Base-by-base conservation (phyloP, 1,139 yeast species). In the Yamadazyma songkhlaensis region DNA sequence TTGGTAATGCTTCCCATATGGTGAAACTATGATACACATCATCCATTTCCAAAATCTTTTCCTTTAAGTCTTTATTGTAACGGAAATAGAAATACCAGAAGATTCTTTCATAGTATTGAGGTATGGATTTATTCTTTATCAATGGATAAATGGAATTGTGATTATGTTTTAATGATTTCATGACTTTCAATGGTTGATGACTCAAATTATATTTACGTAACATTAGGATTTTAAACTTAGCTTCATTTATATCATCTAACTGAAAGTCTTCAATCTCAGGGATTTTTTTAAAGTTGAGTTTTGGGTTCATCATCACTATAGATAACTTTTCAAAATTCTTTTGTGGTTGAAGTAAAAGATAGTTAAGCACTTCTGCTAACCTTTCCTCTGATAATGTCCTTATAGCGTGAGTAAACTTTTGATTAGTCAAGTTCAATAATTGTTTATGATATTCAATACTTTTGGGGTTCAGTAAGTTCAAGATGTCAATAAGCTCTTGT, bases 81-180 rank as follows among this genome's bases (percentile, higher is more conserved):
- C 68, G 69, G 39, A 67, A 66, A 41, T 62, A 57, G 43, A 65
- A 68, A 42, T 61, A 64, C 75, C 75, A 70, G 10, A 68, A 57
- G 3, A 67, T 61, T 21, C 75, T 45, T 46, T 70, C 75, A 46
- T 67, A 67, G 38, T 66, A 67, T 6, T 71, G 64, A 4, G 63
- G 40, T 10, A 70, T 45, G 27, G 47, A 39, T 3, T 52, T 49
- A 2, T 39, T 9, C 34, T 54, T 41, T 6, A 70, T 62, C 27
- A 54, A 42, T 0, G 68, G 64, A n/a, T 53, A 46, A 38, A 61
- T 68, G 7, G 35, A 40, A 5, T 39, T 6, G 35, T 65, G 64
- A 42, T 62, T 54, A 7, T 44, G 48, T 38, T 60, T 60, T 40
- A 70, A 50, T 36, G 59, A 56, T 40, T 56, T 56, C 22, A 67